Percentiles rank a stretch among this genome's conserved stretches.
phyloP scores from a whole-genome alignment of 306 rosid genomes.

The Cotoneaster glaucophyllus region DNA sequence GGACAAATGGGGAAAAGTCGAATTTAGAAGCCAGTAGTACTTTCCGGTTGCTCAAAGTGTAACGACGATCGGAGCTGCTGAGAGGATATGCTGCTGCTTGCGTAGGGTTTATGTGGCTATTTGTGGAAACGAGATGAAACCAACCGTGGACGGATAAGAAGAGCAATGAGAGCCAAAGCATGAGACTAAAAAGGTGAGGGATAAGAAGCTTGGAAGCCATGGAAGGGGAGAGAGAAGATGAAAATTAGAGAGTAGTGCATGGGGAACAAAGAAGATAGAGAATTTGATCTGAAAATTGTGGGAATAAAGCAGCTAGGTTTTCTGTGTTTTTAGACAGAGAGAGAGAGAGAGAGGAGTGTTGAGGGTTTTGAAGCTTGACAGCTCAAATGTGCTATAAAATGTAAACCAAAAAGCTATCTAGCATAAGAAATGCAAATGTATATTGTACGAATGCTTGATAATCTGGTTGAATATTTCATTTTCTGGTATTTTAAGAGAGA shows the following conservation, averaged over 20 bases:
- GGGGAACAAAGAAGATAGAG: slow-evolving; percentile 17
- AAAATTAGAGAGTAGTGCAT: slow-evolving; percentile 7
- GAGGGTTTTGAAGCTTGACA: slow-evolving; percentile 7
- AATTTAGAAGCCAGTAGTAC: slow-evolving; percentile 22
- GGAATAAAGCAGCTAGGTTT: not conserved
- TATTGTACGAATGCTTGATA: not conserved
- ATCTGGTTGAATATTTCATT: not conserved
- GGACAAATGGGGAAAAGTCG: slow-evolving; percentile 55
- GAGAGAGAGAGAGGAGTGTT: not conserved
- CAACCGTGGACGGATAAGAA: slow-evolving; percentile 28
- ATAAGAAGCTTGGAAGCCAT: slow-evolving; percentile 33
- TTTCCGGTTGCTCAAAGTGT: slow-evolving; percentile 33
- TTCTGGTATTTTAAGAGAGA: not conserved
- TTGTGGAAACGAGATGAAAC: slow-evolving; percentile 12
- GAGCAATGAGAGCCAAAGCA: slow-evolving; percentile 39
- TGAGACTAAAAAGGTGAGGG: slow-evolving; percentile 30
- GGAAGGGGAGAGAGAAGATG: not conserved
- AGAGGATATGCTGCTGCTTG: not conserved
- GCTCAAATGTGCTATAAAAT: not conserved
- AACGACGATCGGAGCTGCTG: not conserved
- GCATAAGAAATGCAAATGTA: slow-evolving; percentile 1
- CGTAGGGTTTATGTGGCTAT: not conserved
- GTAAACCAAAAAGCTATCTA: not conserved
- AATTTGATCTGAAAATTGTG: not conserved
- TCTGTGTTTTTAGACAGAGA: not conserved